Evolutionary conservation across 2,329 filamentous ascomycete species (phyloP), one percentile per base, ranked within the genome.

Genomic region (Didymosphaeria variabile): DNA sequence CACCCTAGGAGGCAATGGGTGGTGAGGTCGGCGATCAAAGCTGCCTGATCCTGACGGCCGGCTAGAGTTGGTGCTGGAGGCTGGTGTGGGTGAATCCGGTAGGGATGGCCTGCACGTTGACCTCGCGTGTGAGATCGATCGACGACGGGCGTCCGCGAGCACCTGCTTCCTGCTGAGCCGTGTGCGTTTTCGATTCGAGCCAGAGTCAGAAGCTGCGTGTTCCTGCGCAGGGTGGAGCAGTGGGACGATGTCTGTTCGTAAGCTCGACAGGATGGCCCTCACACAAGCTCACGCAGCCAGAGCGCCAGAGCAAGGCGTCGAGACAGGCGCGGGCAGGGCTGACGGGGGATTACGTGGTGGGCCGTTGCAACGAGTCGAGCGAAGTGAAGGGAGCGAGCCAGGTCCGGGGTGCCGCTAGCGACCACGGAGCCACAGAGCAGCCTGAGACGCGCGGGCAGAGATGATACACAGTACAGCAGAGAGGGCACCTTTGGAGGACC

Each of bases 121-220:
- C 54, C 19, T 63, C 64, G 66, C 65, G 60, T 69, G 62, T 59
- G 61, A 66, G 70, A 74, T 75, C 67, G 72, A 72, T 75, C 67
- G 67, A 68, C 66, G 61, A 57, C 66, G 65, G 67, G 58, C 60
- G 65, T 63, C 62, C 59, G 64, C 66, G 58, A 66, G 69, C 65
- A 64, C 62, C 60, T 70, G 66, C 65, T 68, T 65, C 68, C 54
- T 51, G 47, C 61, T 67, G 61, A 38, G 60, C 67, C 60, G 64
- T 68, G 64, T 55, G 58, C 57, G 64, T 60, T 55, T 50, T 47
- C 36, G 40, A 50, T 32, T 26, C 32, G 46, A 45, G 53, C 29
- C 29, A 58, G 55, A 52, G 31, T 36, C 40, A 29, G 53, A 55
- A 58, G 40, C 1, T 47, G 40, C 36, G 26, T 15, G 57, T 54